Base-by-base conservation (phyloP, 1,284 basidiomycete genomes). In the Dichomitus squalens region DNA sequence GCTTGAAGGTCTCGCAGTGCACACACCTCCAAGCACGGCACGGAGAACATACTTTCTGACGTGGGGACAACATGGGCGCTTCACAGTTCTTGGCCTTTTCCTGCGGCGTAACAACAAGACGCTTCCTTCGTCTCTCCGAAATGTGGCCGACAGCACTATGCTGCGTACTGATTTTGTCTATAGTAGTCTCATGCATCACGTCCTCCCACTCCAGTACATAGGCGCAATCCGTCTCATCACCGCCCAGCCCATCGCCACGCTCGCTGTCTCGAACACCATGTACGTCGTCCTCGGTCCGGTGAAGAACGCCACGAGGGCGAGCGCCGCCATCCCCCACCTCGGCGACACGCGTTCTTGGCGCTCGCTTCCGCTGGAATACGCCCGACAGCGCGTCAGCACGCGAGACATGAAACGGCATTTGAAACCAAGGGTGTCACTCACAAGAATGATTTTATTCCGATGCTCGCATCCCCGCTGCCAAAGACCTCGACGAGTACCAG, bases 251-350 rank as follows among this genome's bases (percentile, higher is more conserved):
- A 73, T 34, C 7, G 61, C 65, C 7, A 53, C 67, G 58, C 70
- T 71, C 9, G 70, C 69, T 34, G 61, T 65, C 40, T 88, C 85
- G 60, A 88, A 87, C 44, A 89, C 80, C 57, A 77, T 66, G 66
- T 88, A 89, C 9, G 83, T 80, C 66, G 74, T 76, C 44, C 85
- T 76, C 16, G 87, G 79, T 7, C 90, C 90, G 29, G 81, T 59
- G 11, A 85, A 60, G 65, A 90, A 85, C 33, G 86, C 83, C 1
- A 79, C 67, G 7, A 68, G 68, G 4, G 81, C 80, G 12, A 90
- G 72, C n/a, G 73, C 61, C 3, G 76, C 61, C 69, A 84, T 79
- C 49, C 58, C 64, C 61, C 64, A 64, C 35, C 58, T 41, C 25
- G 67, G 59, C 18, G 63, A 64, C 38, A 66, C 21, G 20, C 53